These are phyloP conservation scores for Venturia pyrina DNA, from an alignment of 2,329 filamentous ascomycete species.

Conservation along the genomic window DNA sequence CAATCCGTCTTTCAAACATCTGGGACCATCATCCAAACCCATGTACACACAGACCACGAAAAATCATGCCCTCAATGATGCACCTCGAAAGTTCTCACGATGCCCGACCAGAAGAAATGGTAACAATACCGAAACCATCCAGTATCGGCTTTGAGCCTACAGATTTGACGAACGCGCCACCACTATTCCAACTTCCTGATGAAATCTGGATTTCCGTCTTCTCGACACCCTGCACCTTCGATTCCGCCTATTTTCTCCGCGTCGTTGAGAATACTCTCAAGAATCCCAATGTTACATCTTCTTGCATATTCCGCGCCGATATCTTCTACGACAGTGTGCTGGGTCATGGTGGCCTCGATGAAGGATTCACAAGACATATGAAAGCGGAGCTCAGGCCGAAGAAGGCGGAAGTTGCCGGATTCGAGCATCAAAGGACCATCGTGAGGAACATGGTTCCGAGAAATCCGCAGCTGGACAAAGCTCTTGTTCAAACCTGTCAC, in stretches of 20 bases:
- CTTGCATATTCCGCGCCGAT: conserved; percentile 69
- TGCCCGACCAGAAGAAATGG: conserved; percentile 1
- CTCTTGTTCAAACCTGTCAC: conserved; percentile 74
- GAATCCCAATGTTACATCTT: conserved; percentile 73
- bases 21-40: background rate
- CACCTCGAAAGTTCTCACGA: background rate
- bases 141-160: background rate
- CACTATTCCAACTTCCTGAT: conserved; percentile 1
- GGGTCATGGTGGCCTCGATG: background rate
- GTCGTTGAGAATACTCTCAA: conserved; percentile 66
- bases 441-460: conserved; percentile 72
- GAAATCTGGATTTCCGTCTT: conserved; percentile 27
- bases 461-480: conserved; percentile 64
- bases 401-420: conserved; percentile 24
- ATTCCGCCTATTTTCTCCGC: conserved; percentile 49
- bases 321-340: conserved; percentile 48
- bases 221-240: conserved; percentile 48
- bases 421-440: conserved; percentile 49
- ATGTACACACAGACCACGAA: background rate
- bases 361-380: conserved; percentile 37
- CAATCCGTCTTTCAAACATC: background rate
- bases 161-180: background rate
- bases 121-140: background rate
- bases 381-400: conserved; percentile 30
- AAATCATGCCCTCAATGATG: background rate